A percentile compares a stretch with the other conserved stretches of the same genome.
phyloP scores from a whole-genome alignment of 2,329 filamentous ascomycete genomes.

The Apiospora malaysiana region DNA sequence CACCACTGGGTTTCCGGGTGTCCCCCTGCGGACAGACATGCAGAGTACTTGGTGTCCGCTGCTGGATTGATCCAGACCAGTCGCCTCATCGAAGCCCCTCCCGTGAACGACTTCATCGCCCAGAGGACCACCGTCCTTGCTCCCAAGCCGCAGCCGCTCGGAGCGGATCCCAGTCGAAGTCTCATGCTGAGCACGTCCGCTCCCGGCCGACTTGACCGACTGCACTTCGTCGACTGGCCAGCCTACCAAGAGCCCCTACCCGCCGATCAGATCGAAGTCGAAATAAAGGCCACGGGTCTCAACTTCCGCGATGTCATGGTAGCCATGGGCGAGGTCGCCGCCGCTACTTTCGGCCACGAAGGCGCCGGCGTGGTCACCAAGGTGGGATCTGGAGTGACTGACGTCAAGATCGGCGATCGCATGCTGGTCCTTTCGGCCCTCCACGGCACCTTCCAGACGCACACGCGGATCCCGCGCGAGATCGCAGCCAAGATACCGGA shows the following conservation, averaged over 20 bases:
- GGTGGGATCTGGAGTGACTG: constrained; percentile 23
- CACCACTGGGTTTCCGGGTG: constrained; percentile 10
- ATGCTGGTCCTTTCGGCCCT: constrained; percentile 19
- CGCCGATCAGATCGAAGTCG: constrained; percentile 26
- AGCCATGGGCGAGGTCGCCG: constrained; percentile 24
- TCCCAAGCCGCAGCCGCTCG: background rate
- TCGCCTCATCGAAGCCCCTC: background rate
- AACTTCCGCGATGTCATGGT: constrained; percentile 28
- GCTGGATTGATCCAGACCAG: constrained; percentile 4
- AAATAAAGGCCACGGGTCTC: constrained; percentile 25
- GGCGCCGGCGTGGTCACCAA: constrained; percentile 24
- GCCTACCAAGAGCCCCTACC: constrained; percentile 20
- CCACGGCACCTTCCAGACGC: constrained; percentile 22
- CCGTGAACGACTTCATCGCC: constrained; percentile 25
- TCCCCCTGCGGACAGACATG: background rate
- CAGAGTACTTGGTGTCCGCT: constrained; percentile 1
- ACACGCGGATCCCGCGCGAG: constrained; percentile 20
- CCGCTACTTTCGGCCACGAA: constrained; percentile 24
- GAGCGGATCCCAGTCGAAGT: background rate
- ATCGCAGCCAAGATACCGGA: constrained; percentile 26
- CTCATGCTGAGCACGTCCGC: constrained; percentile 23
- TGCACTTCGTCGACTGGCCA: constrained; percentile 24
- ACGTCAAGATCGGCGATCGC: constrained; percentile 24
- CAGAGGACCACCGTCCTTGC: constrained; percentile 15
- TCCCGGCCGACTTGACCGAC: constrained; percentile 23